Base-by-base conservation (phyloP, 371 early-diverging fungal genomes). In the Mucor lusitanicus region DNA sequence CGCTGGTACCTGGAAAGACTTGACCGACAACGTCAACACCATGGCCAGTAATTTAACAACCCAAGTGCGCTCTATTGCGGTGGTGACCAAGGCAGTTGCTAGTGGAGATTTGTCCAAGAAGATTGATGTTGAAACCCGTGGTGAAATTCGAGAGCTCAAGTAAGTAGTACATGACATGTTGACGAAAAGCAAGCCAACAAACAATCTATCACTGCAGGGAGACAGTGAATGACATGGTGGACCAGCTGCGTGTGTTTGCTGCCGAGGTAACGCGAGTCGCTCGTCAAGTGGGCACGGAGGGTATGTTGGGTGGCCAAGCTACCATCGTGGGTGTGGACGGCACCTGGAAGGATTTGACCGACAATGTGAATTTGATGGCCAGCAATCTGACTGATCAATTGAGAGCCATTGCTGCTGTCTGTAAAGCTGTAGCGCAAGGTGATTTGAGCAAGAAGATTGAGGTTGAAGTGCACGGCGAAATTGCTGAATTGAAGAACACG, bases 261-360 rank as follows among this genome's bases (percentile, higher is more conserved):
- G 55, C 67, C 32, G 86, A 86, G 64, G 86, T 86, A 12, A 78
- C 77, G 8, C 72, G 82, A 11, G 80, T 84, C 0, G 74, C 78
- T 30, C 50, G 56, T 6, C 73, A 72, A 42, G 87, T 85, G 27
- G 87, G 85, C n/a, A 85, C 85, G 1, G 83, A 81, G 56, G 85
- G 83, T 48, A 68, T 72, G 30, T 66, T 83, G 19, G 83, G 81
- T 25, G 81, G 85, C 3, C 85, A 85, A 62, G 85, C 85, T 2
- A 67, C 67, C 0, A 88, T 90, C 3, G 72, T 83, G 25, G 86
- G 80, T 23, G 89, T 89, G 0, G 88, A 79, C 60, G 91, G 91
- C 7, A 88, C 87, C 0, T 91, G 91, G 91, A 88, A 87, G 61
- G 89, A 87, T 39, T 73, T 91, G 54, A 91, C 91, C 1, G 85